Percentiles rank a stretch among this genome's conserved stretches.
phyloP scores from a whole-genome alignment of 306 rosid species.

The Pyrus bretschneideri region DNA sequence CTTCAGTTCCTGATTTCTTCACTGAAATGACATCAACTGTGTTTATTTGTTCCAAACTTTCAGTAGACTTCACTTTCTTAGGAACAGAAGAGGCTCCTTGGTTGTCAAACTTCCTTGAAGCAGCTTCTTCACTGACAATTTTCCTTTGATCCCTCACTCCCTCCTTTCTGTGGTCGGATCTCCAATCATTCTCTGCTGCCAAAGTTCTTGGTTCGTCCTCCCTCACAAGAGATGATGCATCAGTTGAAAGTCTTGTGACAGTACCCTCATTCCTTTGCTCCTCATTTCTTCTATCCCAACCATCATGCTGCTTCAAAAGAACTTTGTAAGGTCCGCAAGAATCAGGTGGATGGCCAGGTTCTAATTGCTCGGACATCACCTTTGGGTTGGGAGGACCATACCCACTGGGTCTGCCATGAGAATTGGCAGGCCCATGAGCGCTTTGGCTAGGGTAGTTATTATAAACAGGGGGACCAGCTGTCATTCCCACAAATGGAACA shows the following conservation, averaged over 20 bases:
- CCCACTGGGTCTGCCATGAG: constrained; percentile 57
- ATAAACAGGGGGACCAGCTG: constrained; percentile 53
- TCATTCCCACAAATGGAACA: constrained; percentile 66
- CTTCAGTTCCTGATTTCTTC: constrained; percentile 37
- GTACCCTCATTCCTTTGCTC: constrained; percentile 46
- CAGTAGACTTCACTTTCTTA: constrained; percentile 36
- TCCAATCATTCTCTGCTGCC: constrained; percentile 52
- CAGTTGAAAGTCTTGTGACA: constrained; percentile 5
- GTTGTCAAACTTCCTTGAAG: constrained; percentile 38
- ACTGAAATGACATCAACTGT: constrained; percentile 33
- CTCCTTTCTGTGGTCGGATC: constrained; percentile 42
- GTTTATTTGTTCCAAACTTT: constrained; percentile 28
- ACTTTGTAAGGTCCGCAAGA: constrained; percentile 73
- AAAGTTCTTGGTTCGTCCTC: constrained; percentile 37
- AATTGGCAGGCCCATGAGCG: constrained; percentile 49
- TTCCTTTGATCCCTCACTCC: constrained; percentile 41
- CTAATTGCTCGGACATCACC: constrained; percentile 46
- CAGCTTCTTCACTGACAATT: constrained; percentile 33
- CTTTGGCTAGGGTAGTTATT: constrained; percentile 53
- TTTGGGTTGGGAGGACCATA: constrained; percentile 43
- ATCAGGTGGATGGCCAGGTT: constrained; percentile 52
- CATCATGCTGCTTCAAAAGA: constrained; percentile 69
- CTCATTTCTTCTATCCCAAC: constrained; percentile 55
- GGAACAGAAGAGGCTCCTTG: constrained; percentile 35
- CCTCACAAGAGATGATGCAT: constrained; percentile 25